These are phyloP conservation scores for Nicotiana undulata DNA, from an alignment of 257 asterid species.

Conservation along the genomic window DNA sequence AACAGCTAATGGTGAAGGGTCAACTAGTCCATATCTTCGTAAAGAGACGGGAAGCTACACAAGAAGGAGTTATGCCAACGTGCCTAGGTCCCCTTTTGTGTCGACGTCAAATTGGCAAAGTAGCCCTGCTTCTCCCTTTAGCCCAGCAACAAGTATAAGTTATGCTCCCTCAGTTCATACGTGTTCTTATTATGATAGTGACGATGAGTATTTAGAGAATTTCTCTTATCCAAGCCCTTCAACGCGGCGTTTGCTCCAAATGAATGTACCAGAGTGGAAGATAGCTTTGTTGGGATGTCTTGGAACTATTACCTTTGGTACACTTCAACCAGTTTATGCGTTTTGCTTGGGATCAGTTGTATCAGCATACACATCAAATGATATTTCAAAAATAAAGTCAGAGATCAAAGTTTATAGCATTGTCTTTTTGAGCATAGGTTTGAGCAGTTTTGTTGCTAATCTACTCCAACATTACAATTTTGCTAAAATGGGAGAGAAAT, in stretches of 20 bases:
- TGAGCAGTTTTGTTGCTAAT: conserved; percentile 43
- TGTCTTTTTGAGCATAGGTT: conserved; percentile 34
- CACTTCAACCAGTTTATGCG: conserved; percentile 54
- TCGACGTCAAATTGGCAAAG: conserved; percentile 36
- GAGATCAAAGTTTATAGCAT: conserved; percentile 29
- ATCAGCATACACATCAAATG: conserved; percentile 34
- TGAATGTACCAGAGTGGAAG: conserved; percentile 73
- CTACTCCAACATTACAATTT: conserved; percentile 65
- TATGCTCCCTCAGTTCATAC: conserved; percentile 27
- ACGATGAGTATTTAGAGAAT: conserved; percentile 17
- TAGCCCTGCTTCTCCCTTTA: conserved; percentile 44
- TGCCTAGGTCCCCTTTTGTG: conserved; percentile 26
- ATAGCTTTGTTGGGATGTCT: conserved; percentile 55
- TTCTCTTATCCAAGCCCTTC: conserved; percentile 20
- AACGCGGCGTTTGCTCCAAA: conserved; percentile 35
- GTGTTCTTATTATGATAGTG: conserved; percentile 38
- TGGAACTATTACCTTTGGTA: conserved; percentile 54
- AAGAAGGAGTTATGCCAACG: background rate
- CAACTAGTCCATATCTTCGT: conserved; percentile 1
- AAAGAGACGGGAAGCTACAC: background rate
- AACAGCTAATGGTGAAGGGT: conserved; percentile 10
- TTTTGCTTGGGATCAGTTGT: conserved; percentile 57
- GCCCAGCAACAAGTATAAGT: conserved; percentile 30
- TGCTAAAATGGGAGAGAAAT: conserved; percentile 55
- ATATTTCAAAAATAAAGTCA: conserved; percentile 31